Conservation (phyloP, 345 rosid genomes). For the Citrus australasica region DNA sequence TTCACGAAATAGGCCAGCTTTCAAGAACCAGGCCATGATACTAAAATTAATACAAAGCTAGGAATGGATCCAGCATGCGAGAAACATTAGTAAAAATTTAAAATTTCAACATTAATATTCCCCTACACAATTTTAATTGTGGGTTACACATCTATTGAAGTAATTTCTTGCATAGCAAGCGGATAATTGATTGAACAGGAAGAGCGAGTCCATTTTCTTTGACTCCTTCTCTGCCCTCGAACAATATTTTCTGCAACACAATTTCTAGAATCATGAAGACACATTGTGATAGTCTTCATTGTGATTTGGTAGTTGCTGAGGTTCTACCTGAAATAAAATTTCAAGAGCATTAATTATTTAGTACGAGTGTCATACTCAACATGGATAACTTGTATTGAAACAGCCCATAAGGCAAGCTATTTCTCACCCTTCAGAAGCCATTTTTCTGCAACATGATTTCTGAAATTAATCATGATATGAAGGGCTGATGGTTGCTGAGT, state of each 20-base stretch:
- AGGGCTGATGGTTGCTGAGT: neutral
- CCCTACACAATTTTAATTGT: neutral
- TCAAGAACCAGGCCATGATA: too few relatives aligned
- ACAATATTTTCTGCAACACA: neutral
- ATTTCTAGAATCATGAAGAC: neutral
- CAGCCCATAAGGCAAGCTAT: neutral
- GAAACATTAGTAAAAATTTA: neutral
- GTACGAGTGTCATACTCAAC: neutral
- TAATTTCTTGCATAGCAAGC: neutral
- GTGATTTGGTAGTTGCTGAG: neutral
- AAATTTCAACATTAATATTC: neutral
- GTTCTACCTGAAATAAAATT: neutral
- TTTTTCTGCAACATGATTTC: conserved; percentile 7
- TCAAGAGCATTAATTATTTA: neutral
- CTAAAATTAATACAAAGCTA: neutral
- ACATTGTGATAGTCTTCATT: neutral
- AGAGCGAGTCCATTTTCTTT: neutral
- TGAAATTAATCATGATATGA: neutral
- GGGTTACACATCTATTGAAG: neutral
- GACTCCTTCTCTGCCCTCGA: neutral
- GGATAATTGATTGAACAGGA: neutral
- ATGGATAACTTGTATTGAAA: neutral
- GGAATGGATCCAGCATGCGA: neutral
- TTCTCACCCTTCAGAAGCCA: neutral
- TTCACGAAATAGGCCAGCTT: too few relatives aligned